These are phyloP conservation scores for Neofusicoccum cordaticola DNA, from an alignment of 2,329 filamentous ascomycete genomes.

Conservation along the genomic window DNA sequence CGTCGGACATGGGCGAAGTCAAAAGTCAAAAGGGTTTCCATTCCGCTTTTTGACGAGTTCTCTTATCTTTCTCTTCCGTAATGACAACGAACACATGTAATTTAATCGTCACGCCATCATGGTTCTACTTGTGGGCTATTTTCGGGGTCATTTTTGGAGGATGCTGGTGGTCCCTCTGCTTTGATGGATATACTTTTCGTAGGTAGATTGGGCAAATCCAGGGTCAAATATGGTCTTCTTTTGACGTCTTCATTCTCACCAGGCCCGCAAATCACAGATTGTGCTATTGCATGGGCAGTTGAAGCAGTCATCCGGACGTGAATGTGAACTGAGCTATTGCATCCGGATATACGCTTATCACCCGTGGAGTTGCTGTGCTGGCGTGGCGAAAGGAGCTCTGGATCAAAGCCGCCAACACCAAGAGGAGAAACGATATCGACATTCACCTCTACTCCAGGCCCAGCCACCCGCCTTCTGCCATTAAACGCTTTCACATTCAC, in stretches of 20 bases:
- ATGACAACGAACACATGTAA: slow-evolving; percentile 7
- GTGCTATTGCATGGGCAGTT: neutral
- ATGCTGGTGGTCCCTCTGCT: neutral
- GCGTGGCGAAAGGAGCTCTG: too few relatives aligned
- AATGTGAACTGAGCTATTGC: too few relatives aligned
- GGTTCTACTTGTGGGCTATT: neutral
- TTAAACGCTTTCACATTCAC: too few relatives aligned
- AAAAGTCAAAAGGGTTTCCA: neutral
- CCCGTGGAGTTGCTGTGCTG: too few relatives aligned
- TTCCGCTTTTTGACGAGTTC: neutral
- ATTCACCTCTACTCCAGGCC: too few relatives aligned
- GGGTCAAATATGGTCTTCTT: neutral
- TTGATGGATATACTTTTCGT: neutral
- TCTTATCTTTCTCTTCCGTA: neutral
- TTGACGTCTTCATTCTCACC: too few relatives aligned
- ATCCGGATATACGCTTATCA: too few relatives aligned
- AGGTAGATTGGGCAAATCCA: neutral
- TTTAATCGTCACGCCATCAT: slow-evolving; percentile 2
- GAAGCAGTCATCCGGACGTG: too few relatives aligned
- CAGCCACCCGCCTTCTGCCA: too few relatives aligned
- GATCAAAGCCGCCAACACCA: too few relatives aligned
- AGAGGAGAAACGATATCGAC: too few relatives aligned
- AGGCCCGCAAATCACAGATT: neutral
- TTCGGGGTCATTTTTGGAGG: neutral
- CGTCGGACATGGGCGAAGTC: neutral